phyloP scores from a whole-genome alignment of 2,329 filamentous ascomycete species.

The Thyridium curvatum region DNA sequence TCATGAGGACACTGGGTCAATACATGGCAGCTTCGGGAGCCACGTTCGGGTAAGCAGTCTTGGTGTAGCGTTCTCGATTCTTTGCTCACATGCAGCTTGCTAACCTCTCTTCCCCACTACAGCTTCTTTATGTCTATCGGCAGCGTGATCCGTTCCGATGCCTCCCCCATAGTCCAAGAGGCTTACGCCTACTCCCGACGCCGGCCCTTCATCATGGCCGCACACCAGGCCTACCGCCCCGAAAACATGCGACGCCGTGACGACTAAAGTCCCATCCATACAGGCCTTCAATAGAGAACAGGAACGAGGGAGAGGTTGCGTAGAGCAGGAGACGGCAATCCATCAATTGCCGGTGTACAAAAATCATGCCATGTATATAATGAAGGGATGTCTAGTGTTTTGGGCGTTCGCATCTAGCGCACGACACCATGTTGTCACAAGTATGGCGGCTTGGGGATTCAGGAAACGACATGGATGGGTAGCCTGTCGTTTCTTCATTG shows the following conservation, averaged over 20 bases:
- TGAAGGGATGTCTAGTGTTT: too few species aligned
- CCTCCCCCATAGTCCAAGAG: conserved; percentile 67
- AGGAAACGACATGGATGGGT: too few species aligned
- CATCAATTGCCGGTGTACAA: too few species aligned
- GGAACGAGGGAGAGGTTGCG: too few species aligned
- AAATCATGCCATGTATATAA: too few species aligned
- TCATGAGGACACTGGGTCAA: conserved; percentile 89
- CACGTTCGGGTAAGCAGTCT: conserved; percentile 74
- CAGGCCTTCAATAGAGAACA: too few species aligned
- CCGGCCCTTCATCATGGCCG: conserved; percentile 62
- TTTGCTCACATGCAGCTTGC: not conserved
- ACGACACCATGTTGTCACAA: too few species aligned
- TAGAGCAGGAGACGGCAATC: too few species aligned
- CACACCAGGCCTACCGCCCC: conserved; percentile 31
- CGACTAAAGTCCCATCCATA: conserved; percentile 7
- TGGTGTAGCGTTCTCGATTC: too few species aligned
- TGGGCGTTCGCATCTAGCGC: too few species aligned
- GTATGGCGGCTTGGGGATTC: too few species aligned
- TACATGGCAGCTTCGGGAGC: conserved; percentile 95
- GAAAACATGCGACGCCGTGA: conserved; percentile 12
- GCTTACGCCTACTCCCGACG: conserved; percentile 70
- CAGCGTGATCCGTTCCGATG: conserved; percentile 89
- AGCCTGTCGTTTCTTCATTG: too few species aligned
- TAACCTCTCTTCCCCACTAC: conserved; percentile 1
- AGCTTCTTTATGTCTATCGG: conserved; percentile 99